Evolutionary conservation across 2,329 filamentous ascomycete genomes (phyloP).

Genomic region (Cucurbitaria berberidis): DNA sequence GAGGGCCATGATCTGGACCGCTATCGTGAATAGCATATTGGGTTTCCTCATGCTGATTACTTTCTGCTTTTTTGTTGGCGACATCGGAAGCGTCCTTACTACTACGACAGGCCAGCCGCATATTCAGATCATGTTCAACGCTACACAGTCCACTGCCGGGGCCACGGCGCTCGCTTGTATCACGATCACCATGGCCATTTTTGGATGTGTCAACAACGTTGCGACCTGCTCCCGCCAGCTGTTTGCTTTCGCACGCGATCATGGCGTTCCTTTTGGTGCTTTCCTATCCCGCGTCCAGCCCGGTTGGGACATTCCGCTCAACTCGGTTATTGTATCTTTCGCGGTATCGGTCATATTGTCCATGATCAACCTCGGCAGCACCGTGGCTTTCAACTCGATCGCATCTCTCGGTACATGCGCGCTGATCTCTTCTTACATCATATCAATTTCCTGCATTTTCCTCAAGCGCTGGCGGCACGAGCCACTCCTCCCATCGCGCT

Average conservation of each 20-base stretch:
- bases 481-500: slow-evolving; percentile 52
- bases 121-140: slow-evolving; percentile 36
- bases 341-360: slow-evolving; percentile 50
- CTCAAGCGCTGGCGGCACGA: slow-evolving; percentile 53
- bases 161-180: slow-evolving; percentile 32
- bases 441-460: slow-evolving; percentile 57
- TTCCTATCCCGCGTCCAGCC: slow-evolving; percentile 24
- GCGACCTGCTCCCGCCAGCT: slow-evolving; percentile 41
- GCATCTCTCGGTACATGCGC: slow-evolving; percentile 30
- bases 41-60: slow-evolving; percentile 49
- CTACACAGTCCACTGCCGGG: slow-evolving; percentile 26
- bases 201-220: slow-evolving; percentile 32
- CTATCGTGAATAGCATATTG: slow-evolving; percentile 46
- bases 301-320: slow-evolving; percentile 47
- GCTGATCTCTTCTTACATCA: slow-evolving; percentile 33
- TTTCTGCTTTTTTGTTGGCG: slow-evolving; percentile 35
- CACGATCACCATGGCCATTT: slow-evolving; percentile 34
- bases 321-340: slow-evolving; percentile 53
- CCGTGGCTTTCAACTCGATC: slow-evolving; percentile 38
- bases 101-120: slow-evolving; percentile 27
- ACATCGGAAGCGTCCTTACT: slow-evolving; percentile 18
- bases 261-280: slow-evolving; percentile 20
- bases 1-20: slow-evolving; percentile 50
- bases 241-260: slow-evolving; percentile 44
- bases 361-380: slow-evolving; percentile 58